Evolutionary conservation across 192 early-diverging fungal genomes (phyloP), one percentile per base, ranked within the genome.

Genomic region (Entophlyctis luteolus): DNA sequence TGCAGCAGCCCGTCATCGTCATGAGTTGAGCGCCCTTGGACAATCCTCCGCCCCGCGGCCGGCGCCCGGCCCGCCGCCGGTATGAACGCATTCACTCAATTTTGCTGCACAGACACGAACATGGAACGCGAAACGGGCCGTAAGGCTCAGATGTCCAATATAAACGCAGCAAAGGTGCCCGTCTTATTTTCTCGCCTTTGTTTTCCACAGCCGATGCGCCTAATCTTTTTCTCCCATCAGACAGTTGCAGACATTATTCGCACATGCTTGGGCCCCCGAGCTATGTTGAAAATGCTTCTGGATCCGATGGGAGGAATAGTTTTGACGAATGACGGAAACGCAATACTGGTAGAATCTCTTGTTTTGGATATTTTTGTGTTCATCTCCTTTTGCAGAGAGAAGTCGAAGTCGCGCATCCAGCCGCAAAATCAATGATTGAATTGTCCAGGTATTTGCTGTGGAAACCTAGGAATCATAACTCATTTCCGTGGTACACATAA

Each of bases 261-360:
- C 73, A 98, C 94, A 36, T 99, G 95, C 80, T 84, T 99, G 32
- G 96, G 96, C 37, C 96, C 97, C 10, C 89, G 93, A 34, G 94
- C 97, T 35, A 99, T 99, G 97, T 84, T 99, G 62, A 99, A 99
- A 81, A 98, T 99, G 97, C 84, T 99, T 62, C 75, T 99, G 71
- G 97, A 99, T 78, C 97, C 97, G 22, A 99, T 99, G 97, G 97
- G 97, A 72, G 97, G 97, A 34, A 92, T 99, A 65, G 90, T 96
- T 4, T 77, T 99, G 74, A 99, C 97, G 29, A 98, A 98, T 78
- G 97, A 99, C 71, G 97, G 97, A 63, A 95, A 95, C 77, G 97
- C 97, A 3, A 99, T 98, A 72, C 82, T 99, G 62, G 62, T 63
- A n/a, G n/a, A n/a, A n/a, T n/a, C 18, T 45, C 28, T 33, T 6